phyloP scores from a whole-genome alignment of 2,329 filamentous ascomycete genomes.

The Botrytis deweyae region DNA sequence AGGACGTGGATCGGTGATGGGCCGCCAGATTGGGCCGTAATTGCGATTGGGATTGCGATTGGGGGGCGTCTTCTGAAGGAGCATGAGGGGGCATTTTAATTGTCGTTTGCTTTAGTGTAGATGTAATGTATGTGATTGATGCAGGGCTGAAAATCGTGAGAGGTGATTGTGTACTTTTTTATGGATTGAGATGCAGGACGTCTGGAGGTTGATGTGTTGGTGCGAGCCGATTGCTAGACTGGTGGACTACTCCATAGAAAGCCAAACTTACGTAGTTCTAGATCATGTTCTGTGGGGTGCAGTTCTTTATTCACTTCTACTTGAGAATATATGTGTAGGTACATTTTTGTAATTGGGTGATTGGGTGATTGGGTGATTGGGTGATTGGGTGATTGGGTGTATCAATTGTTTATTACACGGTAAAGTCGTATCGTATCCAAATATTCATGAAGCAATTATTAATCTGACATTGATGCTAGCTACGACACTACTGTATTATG shows the following conservation, averaged over 20 bases:
- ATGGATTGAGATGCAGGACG: constrained; percentile 18
- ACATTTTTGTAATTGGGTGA: background rate
- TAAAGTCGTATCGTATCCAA: background rate
- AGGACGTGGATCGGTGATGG: constrained; percentile 32
- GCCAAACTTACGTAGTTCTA: constrained; percentile 5
- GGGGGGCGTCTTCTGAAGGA: constrained; percentile 16
- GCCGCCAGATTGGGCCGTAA: constrained; percentile 26
- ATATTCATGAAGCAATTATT: background rate
- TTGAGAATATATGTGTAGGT: background rate
- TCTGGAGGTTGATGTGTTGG: constrained; percentile 20
- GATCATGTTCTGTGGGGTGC: background rate
- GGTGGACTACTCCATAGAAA: constrained; percentile 6
- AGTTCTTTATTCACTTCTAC: constrained; percentile 5
- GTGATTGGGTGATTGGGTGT: background rate
- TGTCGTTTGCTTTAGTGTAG: constrained; percentile 9
- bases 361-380: background rate
- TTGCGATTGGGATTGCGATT: constrained; percentile 25
- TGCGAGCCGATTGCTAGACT: constrained; percentile 19
- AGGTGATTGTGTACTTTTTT: constrained; percentile 30
- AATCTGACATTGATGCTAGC: background rate
- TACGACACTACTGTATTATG: background rate
- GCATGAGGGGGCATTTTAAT: constrained; percentile 20
- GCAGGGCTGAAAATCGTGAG: constrained; percentile 16
- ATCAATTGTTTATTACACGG: background rate
- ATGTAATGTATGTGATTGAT: constrained; percentile 17